Percentiles rank a stretch among this genome's conserved stretches.
Conservation (phyloP, 495 filamentous ascomycete species). For the Extremus antarcticus region DNA sequence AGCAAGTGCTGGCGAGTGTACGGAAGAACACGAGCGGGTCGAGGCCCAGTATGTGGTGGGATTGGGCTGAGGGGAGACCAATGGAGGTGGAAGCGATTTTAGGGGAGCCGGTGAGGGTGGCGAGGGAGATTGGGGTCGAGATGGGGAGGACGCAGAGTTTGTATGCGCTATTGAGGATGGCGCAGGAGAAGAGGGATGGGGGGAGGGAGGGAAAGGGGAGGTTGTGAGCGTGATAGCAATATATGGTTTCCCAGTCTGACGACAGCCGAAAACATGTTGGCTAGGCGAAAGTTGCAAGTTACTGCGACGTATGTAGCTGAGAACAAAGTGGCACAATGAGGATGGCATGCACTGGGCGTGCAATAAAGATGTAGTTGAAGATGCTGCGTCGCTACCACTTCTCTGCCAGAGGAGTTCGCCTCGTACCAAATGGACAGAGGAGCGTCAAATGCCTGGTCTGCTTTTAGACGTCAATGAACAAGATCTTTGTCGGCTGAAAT, state of each 20-base stretch:
- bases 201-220: conserved; percentile 21
- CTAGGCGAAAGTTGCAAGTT: no score
- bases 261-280: no score
- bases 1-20: conserved; percentile 43
- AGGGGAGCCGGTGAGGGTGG: conserved; percentile 47
- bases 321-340: no score
- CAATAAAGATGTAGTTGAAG: no score
- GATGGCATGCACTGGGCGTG: no score
- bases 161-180: conserved; percentile 37
- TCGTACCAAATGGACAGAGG: not conserved
- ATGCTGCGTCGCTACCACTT: no score
- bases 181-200: conserved; percentile 34
- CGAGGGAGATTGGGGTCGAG: conserved; percentile 39
- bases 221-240: no score
- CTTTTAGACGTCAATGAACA: not conserved
- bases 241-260: no score
- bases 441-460: not conserved
- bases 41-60: conserved; percentile 48
- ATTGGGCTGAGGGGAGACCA: conserved; percentile 44
- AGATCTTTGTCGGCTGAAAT: no score
- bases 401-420: not conserved
- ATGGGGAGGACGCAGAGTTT: conserved; percentile 43
- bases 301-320: no score
- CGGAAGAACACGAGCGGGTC: conserved; percentile 44
- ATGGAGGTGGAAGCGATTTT: conserved; percentile 54